Base-by-base conservation (phyloP, 257 asterid species). In the Avicennia marina region DNA sequence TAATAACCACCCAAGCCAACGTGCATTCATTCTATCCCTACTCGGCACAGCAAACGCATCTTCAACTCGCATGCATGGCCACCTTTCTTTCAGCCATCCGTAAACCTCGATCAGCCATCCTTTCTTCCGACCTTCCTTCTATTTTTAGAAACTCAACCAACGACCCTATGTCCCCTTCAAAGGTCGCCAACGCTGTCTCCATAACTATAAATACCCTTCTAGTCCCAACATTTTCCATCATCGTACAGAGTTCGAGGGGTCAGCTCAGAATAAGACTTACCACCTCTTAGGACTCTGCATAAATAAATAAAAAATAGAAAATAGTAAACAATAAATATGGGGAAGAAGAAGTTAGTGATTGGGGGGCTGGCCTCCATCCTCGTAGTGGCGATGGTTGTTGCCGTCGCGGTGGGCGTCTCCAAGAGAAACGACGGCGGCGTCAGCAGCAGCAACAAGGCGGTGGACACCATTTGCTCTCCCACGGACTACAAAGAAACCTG, bases 401-500 rank as follows among this genome's bases (percentile, higher is more conserved):
- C 75, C 4, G 80, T 76, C 10, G 63, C 77, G 0, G 65, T 75
- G 6, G 36, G 66, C 4, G 38, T 58, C 44, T 34, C 59, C 24
- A 24, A 11, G 0, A 50, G 43, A 1, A 44, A 39, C 19, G 64
- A 20, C 4, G 58, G 24, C 1, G 21, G 13, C 17, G 4, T 32
- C 38, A 0, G 62, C 51, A 7, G 56, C 19, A 7, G 50, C 7
- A 24, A 66, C 47, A 80, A 72, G 63, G 76, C 83, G 0, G 85
- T 75, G 6, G 16, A 70, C 6, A 65, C 78, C 11, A 33, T 89
- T 1, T 89, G 97, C 58, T 41, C 71, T 21, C 72, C 84, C 0
- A 84, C 90, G 0, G 87, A 81, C 60, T 86, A 86, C 62, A 74
- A 81, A 29, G 80, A 72, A 2, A 42, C 79, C 1, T 89, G 95